phyloP scores from a whole-genome alignment of 1,139 yeast genomes.

The Entelexis sorbosivorans region DNA sequence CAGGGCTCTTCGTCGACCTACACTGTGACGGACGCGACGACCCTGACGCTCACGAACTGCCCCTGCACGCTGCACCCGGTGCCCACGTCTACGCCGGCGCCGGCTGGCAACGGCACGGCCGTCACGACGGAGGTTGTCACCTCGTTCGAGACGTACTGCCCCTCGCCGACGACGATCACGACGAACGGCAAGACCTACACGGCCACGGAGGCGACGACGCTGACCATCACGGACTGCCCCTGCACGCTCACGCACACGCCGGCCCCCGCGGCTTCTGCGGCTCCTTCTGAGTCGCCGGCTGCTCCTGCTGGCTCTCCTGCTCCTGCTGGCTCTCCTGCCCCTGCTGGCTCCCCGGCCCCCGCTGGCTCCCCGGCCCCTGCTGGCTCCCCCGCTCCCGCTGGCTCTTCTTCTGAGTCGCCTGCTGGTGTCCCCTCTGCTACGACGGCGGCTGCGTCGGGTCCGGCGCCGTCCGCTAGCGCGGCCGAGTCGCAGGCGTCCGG shows the following conservation, averaged over 20 bases:
- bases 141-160: slow-evolving; percentile 37
- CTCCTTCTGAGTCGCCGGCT: too few relatives aligned
- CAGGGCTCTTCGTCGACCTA: slow-evolving; percentile 31
- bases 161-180: slow-evolving; percentile 33
- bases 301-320: neutral
- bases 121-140: slow-evolving; percentile 23
- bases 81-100: neutral
- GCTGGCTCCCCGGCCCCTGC: too few relatives aligned
- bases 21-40: slow-evolving; percentile 35
- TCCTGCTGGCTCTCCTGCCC: neutral
- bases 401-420: neutral
- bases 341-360: neutral
- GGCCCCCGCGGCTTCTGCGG: neutral
- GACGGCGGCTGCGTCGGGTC: neutral
- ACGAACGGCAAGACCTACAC: slow-evolving; percentile 33
- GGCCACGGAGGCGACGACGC: slow-evolving; percentile 35
- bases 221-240: slow-evolving; percentile 38
- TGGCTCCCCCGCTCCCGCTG: neutral
- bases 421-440: neutral
- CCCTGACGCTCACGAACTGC: slow-evolving; percentile 37
- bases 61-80: slow-evolving; percentile 38
- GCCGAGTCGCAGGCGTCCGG: neutral
- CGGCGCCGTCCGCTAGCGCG: neutral
- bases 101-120: neutral
- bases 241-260: slow-evolving; percentile 42